Evolutionary conservation across 331 rosid species (phyloP).

Genomic region (Acacia pycnantha): DNA sequence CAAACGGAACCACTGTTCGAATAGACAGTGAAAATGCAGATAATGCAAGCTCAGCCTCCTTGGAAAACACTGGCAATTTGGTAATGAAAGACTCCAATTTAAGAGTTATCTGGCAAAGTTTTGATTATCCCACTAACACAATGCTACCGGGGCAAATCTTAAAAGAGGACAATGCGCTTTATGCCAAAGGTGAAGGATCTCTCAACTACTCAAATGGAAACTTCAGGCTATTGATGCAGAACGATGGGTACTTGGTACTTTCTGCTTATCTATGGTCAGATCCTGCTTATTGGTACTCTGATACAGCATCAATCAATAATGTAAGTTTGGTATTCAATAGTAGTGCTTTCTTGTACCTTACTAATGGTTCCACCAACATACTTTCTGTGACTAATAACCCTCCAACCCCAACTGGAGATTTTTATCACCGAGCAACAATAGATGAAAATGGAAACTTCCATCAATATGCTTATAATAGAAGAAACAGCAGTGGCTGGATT

Average conservation of each 20-base stretch:
- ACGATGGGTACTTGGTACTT: constrained; percentile 23
- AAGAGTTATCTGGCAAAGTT: constrained; percentile 6
- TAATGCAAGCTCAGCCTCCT: neutral
- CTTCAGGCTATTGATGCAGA: constrained; percentile 19
- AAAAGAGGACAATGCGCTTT: neutral
- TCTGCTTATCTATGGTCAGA: constrained; percentile 14
- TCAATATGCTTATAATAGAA: constrained; percentile 33
- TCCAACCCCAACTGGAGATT: constrained; percentile 30
- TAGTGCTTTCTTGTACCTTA: constrained; percentile 20
- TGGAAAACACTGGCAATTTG: constrained; percentile 32
- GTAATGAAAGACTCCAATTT: neutral
- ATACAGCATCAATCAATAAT: neutral
- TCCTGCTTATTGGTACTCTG: constrained; percentile 27
- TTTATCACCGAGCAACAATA: constrained; percentile 28
- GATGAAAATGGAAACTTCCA: constrained; percentile 36
- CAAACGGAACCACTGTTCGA: neutral
- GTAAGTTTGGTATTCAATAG: constrained; percentile 22
- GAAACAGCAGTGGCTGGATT: constrained; percentile 27
- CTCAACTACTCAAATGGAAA: constrained; percentile 29
- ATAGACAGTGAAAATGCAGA: neutral
- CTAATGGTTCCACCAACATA: neutral
- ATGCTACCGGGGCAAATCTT: constrained; percentile 25
- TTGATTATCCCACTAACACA: constrained; percentile 8
- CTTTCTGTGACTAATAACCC: neutral
- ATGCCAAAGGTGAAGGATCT: constrained; percentile 17